These are phyloP conservation scores for Phyllosticta citrichinensis DNA, from an alignment of 2,329 filamentous ascomycete species.

Conservation along the genomic window DNA sequence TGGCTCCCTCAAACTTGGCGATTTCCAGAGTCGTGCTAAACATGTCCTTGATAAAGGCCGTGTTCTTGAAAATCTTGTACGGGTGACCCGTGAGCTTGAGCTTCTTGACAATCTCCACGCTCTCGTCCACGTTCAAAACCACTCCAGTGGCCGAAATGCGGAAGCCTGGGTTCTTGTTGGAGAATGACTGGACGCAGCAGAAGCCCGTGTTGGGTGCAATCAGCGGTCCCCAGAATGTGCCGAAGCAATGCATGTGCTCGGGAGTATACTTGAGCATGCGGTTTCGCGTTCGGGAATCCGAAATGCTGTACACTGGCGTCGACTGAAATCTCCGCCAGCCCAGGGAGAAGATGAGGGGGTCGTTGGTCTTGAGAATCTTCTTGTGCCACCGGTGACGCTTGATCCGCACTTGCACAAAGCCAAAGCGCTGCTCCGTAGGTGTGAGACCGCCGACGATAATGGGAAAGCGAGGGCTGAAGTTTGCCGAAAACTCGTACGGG, in stretches of 20 bases:
- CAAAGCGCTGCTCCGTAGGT: slow-evolving; percentile 89
- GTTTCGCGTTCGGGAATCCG: slow-evolving; percentile 85
- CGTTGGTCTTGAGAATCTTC: slow-evolving; percentile 96
- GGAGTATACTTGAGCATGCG: slow-evolving; percentile 98
- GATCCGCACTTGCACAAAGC: slow-evolving; percentile 89
- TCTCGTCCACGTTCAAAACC: slow-evolving; percentile 87
- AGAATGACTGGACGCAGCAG: slow-evolving; percentile 84
- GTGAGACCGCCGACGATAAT: slow-evolving; percentile 86
- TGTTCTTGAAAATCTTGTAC: slow-evolving; percentile 99
- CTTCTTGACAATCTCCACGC: slow-evolving; percentile 97
- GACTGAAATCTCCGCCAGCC: slow-evolving; percentile 95
- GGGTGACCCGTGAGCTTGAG: slow-evolving; percentile 88
- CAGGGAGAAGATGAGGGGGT: slow-evolving; percentile 91
- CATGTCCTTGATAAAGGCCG: slow-evolving; percentile 98
- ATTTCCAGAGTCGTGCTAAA: slow-evolving; percentile 89
- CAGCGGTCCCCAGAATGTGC: slow-evolving; percentile 86
- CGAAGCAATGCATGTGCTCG: slow-evolving; percentile 99
- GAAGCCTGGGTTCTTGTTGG: slow-evolving; percentile 77
- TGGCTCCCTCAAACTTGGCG: slow-evolving; percentile 94
- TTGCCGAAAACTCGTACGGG: slow-evolving; percentile 76
- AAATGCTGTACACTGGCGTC: slow-evolving; percentile 86
- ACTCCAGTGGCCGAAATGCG: slow-evolving; percentile 90
- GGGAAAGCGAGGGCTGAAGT: slow-evolving; percentile 73
- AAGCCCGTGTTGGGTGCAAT: slow-evolving; percentile 95
- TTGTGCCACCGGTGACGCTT: slow-evolving; percentile 99